Conservation (phyloP, 345 rosid genomes). For the Adansonia digitata region DNA sequence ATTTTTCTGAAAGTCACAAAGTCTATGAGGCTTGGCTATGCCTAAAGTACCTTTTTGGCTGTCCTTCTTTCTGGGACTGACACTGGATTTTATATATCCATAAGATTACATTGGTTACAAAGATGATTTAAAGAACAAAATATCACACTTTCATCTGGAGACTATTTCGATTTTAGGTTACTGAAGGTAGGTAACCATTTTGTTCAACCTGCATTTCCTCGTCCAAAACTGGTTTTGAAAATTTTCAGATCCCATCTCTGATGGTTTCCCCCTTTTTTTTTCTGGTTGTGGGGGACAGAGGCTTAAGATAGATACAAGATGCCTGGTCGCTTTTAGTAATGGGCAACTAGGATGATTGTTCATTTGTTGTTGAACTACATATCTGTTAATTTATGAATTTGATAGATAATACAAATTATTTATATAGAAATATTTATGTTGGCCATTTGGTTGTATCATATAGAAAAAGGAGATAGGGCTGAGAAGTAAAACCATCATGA, state of each 20-base stretch:
- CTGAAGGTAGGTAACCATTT: slow-evolving; percentile 1
- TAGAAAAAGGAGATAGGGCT: background rate
- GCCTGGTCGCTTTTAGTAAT: background rate
- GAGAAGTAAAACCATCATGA: background rate
- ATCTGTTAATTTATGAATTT: background rate
- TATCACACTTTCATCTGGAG: background rate
- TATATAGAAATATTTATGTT: background rate
- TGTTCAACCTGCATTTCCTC: background rate
- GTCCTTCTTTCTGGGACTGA: slow-evolving; percentile 1
- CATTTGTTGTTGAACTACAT: background rate
- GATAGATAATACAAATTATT: background rate
- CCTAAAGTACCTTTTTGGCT: background rate
- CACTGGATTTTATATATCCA: background rate
- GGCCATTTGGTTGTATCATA: background rate
- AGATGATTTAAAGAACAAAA: background rate
- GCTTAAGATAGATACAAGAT: background rate
- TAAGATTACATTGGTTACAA: background rate
- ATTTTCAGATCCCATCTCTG: background rate
- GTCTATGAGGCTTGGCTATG: background rate
- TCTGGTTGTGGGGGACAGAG: background rate
- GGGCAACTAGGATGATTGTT: background rate
- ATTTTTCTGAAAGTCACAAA: background rate
- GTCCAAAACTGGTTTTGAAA: background rate
- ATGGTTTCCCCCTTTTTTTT: background rate
- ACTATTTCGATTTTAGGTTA: background rate